phyloP scores from a whole-genome alignment of 768 basidiomycete species.

The Russula vinacea region DNA sequence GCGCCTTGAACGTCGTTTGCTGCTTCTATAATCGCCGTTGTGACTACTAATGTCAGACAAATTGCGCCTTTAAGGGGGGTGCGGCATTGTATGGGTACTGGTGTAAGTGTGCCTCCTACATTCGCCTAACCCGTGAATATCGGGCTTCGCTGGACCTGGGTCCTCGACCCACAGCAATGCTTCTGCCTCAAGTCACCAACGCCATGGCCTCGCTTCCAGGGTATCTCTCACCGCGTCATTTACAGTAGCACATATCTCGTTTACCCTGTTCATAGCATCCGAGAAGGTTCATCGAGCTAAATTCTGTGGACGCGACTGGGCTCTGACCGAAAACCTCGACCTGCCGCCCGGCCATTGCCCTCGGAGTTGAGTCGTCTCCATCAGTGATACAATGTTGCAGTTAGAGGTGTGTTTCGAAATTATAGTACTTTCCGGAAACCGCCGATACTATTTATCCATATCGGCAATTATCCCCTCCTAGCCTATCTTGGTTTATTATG shows the following conservation, averaged over 20 bases:
- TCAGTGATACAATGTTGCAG: not conserved
- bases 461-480: not conserved
- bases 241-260: not conserved
- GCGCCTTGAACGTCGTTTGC: not conserved
- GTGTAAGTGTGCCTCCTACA: not conserved
- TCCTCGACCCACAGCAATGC: constrained; percentile 12
- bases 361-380: not conserved
- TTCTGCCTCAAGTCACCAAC: constrained; percentile 20
- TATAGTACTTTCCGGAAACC: constrained; percentile 3
- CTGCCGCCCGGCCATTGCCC: not conserved
- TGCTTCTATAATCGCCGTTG: constrained; percentile 18
- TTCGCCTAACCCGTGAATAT: constrained; percentile 13
- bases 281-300: not conserved
- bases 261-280: no score
- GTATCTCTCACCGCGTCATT: not conserved
- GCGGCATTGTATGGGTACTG: constrained; percentile 4
- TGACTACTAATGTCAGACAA: constrained; percentile 11
- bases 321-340: not conserved
- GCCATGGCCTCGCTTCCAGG: constrained; percentile 14
- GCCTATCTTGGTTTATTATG: not conserved
- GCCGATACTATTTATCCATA: constrained; percentile 2
- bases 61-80: constrained; percentile 13
- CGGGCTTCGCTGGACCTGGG: constrained; percentile 10
- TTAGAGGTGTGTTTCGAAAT: constrained; percentile 1
- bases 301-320: not conserved